Evolutionary conservation across 2,329 filamentous ascomycete genomes (phyloP), one percentile per base, ranked within the genome.

Genomic region (Hypocreales sp.): DNA sequence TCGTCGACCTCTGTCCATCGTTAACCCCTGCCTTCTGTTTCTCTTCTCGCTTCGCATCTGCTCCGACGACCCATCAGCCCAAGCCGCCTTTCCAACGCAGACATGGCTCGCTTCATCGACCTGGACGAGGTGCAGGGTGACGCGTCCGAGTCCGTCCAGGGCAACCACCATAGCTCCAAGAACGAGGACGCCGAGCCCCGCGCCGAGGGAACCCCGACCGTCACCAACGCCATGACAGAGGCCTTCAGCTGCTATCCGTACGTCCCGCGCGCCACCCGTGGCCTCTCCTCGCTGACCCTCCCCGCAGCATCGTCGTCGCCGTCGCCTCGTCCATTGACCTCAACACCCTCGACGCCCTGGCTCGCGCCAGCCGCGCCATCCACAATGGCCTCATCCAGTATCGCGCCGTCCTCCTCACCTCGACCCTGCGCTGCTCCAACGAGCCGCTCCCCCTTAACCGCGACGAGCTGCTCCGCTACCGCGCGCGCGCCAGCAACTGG

Each of bases 331-430:
- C 70, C 40, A 72, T 94, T 47, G 87, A 95, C 48, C 68, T 93
- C 27, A 93, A 87, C 50, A 78, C 81, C 10, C 69, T 94, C 41
- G 77, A 92, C 50, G 74, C 77, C 37, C 70, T 95, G 13, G 80
- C 86, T 27, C 71, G 70, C 29, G 84, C 82, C 30, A 92, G 83
- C 49, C 79, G 78, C 27, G 74, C 80, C 44, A 71, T 92, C 36
- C 80, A 80, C 39, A 64, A 66, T 31, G 80, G 76, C 38, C 66
- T 95, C 15, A 59, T 92, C 23, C 80, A 84, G 41, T 86, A 81
- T 51, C 77, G 82, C 43, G 63, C 60, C 26, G 71, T 79, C 37
- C 67, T 94, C 12, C 61, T 90, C 27, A 62, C 61, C 20, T 73
- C 77, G 34, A 87, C 83, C 2, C 62, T 94, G 27, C 82, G 73